Evolutionary conservation across 352 stramenopile genomes (phyloP).

Genomic region (Pythium oligandrum): DNA sequence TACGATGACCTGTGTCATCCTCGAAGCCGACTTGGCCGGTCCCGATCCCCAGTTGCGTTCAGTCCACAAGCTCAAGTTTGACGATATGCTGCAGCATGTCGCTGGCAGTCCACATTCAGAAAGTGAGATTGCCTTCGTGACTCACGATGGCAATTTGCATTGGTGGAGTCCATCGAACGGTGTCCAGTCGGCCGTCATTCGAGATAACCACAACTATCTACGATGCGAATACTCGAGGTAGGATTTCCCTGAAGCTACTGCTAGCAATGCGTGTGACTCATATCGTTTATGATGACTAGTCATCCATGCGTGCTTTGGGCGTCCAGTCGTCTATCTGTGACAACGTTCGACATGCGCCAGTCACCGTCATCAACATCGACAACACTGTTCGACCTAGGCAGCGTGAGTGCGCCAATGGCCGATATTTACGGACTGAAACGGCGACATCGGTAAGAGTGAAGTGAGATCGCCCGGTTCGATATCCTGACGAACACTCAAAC

Average conservation of each 20-base stretch:
- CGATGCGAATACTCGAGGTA: constrained; percentile 78
- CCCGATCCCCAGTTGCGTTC: constrained; percentile 23
- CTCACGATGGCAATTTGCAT: constrained; percentile 36
- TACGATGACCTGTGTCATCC: constrained; percentile 32
- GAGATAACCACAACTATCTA: constrained; percentile 9
- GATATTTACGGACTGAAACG: constrained; percentile 69
- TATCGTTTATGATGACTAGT: constrained; percentile 15
- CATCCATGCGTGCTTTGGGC: constrained; percentile 72
- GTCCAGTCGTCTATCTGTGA: constrained; percentile 34
- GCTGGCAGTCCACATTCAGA: constrained; percentile 59
- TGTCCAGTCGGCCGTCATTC: constrained; percentile 26
- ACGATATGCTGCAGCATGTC: constrained; percentile 53
- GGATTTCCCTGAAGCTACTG: not conserved
- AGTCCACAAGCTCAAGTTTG: constrained; percentile 40
- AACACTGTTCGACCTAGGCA: constrained; percentile 49
- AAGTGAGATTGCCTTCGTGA: constrained; percentile 51
- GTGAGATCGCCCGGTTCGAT: not conserved
- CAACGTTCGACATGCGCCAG: constrained; percentile 47
- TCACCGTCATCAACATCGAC: constrained; percentile 13
- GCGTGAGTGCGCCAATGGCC: constrained; percentile 24
- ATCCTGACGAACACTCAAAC: too few relatives aligned
- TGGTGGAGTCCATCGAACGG: constrained; percentile 46
- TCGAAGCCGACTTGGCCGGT: constrained; percentile 16
- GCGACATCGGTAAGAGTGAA: constrained; percentile 33
- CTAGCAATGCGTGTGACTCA: too few relatives aligned